These are phyloP conservation scores for Vaccinium darrowii DNA, from an alignment of 148 eudicot species.

Conservation along the genomic window DNA sequence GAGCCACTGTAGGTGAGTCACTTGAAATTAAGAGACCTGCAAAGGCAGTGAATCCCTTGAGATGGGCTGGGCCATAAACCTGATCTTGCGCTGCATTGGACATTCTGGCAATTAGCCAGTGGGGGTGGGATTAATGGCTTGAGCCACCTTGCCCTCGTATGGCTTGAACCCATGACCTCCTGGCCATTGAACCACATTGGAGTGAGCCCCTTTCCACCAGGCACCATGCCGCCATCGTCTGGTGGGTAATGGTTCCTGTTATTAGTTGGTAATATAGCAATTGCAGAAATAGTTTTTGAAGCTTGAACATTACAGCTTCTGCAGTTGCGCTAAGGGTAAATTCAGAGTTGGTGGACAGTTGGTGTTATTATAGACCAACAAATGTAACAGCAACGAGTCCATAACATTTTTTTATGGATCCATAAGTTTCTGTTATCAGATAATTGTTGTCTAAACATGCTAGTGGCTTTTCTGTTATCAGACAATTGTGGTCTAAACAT, in stretches of 20 bases:
- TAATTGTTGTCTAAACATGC: background rate
- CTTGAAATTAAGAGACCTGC: conserved; percentile 1
- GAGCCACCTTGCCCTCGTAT: background rate
- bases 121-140: background rate
- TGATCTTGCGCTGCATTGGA: background rate
- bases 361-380: background rate
- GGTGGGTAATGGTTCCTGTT: background rate
- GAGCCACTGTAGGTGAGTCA: background rate
- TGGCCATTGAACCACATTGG: background rate
- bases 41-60: background rate
- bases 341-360: background rate
- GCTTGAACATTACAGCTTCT: background rate
- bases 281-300: background rate
- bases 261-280: background rate
- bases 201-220: conserved; percentile 1
- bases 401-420: background rate
- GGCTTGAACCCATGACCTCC: background rate
- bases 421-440: conserved; percentile 1
- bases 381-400: background rate
- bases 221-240: background rate
- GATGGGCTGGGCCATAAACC: background rate
- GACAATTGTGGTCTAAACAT: background rate
- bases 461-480: conserved; percentile 5
- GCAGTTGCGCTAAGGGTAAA: background rate
- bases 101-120: background rate